These are phyloP conservation scores for Dactylella cylindrospora DNA, from an alignment of 2,329 filamentous ascomycete species.

Conservation along the genomic window DNA sequence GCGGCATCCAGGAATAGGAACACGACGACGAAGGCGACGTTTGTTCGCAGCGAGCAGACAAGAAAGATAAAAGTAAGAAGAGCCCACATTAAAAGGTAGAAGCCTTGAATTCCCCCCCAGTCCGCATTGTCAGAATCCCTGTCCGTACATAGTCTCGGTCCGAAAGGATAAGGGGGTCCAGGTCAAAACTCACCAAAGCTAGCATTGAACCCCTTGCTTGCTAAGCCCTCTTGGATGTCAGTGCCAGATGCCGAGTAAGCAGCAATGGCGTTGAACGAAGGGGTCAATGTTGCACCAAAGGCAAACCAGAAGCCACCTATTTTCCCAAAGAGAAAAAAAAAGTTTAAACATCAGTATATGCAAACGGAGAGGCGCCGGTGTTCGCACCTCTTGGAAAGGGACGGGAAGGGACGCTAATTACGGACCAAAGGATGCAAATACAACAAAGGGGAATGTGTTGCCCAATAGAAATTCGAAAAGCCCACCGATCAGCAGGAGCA, in stretches of 20 bases:
- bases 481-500: conserved; percentile 59
- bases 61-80: conserved; percentile 68
- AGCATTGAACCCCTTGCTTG: conserved; percentile 43
- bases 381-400: background rate
- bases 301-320: conserved; percentile 60
- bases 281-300: conserved; percentile 60
- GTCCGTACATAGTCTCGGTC: too few species aligned
- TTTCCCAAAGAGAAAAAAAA: background rate
- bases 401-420: conserved; percentile 9
- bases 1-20: conserved; percentile 64
- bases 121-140: too few species aligned
- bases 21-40: conserved; percentile 69
- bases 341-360: conserved; percentile 39
- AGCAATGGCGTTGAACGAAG: conserved; percentile 58
- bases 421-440: conserved; percentile 59
- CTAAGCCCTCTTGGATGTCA: conserved; percentile 43
- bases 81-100: conserved; percentile 67
- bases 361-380: conserved; percentile 42
- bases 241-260: conserved; percentile 53
- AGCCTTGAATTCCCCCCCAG: too few species aligned
- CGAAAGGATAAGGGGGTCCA: background rate
- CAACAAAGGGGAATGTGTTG: conserved; percentile 63
- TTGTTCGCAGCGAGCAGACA: conserved; percentile 70
- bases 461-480: conserved; percentile 62
- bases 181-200: conserved; percentile 28